Evolutionary conservation across 2,329 filamentous ascomycete genomes (phyloP).

Genomic region (Cordyceps sp.): DNA sequence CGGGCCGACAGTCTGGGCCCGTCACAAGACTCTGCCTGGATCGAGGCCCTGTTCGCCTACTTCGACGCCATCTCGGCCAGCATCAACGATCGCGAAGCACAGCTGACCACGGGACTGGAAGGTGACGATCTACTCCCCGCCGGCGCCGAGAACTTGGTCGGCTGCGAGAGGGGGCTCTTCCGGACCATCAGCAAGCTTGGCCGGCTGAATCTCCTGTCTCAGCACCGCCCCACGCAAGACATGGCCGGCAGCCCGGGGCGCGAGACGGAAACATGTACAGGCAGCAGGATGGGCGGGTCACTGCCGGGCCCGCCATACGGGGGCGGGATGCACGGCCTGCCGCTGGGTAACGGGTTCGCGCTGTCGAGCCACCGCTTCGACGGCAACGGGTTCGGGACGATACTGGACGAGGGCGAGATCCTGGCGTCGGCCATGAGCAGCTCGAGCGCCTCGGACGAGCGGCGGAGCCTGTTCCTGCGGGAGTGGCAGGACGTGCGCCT

Average conservation of each 20-base stretch:
- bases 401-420: too few species aligned
- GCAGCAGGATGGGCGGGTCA: too few species aligned
- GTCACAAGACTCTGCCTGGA: constrained; percentile 65
- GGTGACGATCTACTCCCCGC: constrained; percentile 33
- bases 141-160: constrained; percentile 69
- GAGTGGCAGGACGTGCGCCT: constrained; percentile 73
- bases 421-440: constrained; percentile 22
- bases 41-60: constrained; percentile 84
- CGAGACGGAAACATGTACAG: too few species aligned
- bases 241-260: too few species aligned
- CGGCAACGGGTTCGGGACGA: too few species aligned
- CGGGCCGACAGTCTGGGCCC: constrained; percentile 32
- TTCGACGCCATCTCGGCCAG: constrained; percentile 87
- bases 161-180: constrained; percentile 77
- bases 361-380: too few species aligned
- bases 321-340: too few species aligned
- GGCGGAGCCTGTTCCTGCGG: constrained; percentile 55
- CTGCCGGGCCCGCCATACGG: too few species aligned
- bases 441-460: constrained; percentile 35
- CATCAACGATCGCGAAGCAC: constrained; percentile 80
- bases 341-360: too few species aligned
- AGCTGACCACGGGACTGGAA: constrained; percentile 52
- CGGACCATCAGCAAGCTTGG: constrained; percentile 72
- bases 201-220: constrained; percentile 68
- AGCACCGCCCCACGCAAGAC: too few species aligned